Evolutionary conservation across 2,329 filamentous ascomycete species (phyloP).

Genomic region (Penicillium glabrum): DNA sequence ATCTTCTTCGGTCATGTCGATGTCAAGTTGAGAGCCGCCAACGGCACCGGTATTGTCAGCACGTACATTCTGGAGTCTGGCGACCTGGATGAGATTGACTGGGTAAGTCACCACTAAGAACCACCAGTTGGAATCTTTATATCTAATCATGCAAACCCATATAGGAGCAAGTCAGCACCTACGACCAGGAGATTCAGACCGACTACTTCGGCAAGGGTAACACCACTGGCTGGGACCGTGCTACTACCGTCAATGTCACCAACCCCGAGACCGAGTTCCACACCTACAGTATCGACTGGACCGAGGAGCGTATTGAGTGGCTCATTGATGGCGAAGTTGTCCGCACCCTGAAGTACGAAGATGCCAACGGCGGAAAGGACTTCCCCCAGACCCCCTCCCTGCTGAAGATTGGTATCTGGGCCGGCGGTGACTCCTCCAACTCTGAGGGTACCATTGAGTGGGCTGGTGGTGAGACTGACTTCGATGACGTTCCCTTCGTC

Average conservation of each 20-base stretch:
- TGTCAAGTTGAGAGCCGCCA: constrained; percentile 79
- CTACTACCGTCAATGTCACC: constrained; percentile 68
- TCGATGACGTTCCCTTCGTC: constrained; percentile 63
- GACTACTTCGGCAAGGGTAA: constrained; percentile 97
- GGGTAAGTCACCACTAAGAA: constrained; percentile 68
- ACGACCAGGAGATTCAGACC: constrained; percentile 57
- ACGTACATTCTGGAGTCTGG: constrained; percentile 89
- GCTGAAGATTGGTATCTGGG: constrained; percentile 69
- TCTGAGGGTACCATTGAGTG: constrained; percentile 59
- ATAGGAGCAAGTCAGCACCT: constrained; percentile 41
- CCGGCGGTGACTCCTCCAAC: constrained; percentile 56
- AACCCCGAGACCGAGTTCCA: constrained; percentile 54
- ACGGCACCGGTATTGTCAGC: constrained; percentile 87
- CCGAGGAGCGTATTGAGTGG: constrained; percentile 63
- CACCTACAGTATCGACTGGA: constrained; percentile 64
- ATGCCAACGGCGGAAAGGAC: constrained; percentile 58
- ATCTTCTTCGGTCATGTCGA: constrained; percentile 97
- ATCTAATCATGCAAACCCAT: not conserved
- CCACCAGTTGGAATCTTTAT: not conserved
- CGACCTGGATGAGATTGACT: constrained; percentile 91
- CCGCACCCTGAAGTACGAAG: constrained; percentile 61
- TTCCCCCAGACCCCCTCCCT: constrained; percentile 75
- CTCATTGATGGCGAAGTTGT: constrained; percentile 61
- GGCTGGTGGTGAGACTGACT: constrained; percentile 71
- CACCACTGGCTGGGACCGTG: constrained; percentile 76